Evolutionary conservation across 169 alveolate genomes (phyloP).

Genomic region (Plasmodium fragile): DNA sequence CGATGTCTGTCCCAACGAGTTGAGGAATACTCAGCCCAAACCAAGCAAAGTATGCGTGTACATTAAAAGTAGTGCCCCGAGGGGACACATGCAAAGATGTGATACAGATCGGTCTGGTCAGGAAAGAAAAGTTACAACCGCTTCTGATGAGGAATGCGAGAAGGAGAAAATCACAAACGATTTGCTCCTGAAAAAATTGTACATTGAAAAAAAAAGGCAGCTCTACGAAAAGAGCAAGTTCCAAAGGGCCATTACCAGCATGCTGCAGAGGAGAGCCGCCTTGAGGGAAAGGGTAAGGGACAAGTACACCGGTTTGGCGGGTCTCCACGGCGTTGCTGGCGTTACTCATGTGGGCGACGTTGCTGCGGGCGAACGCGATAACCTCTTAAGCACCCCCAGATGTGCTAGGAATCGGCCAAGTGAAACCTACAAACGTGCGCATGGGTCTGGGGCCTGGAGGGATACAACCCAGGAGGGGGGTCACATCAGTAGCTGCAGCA

Average conservation of each 20-base stretch:
- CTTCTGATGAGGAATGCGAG: background rate
- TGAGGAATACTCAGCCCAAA: background rate
- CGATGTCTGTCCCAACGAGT: background rate
- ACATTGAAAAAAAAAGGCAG: constrained; percentile 8
- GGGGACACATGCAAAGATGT: background rate
- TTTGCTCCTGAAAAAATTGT: constrained; percentile 13
- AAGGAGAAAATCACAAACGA: constrained; percentile 37
- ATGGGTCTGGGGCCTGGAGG: background rate
- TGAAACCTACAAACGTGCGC: background rate
- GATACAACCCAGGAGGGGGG: background rate
- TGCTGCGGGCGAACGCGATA: background rate
- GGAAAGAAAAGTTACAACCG: background rate
- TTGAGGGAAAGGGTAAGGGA: background rate
- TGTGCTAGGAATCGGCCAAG: background rate
- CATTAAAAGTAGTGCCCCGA: background rate
- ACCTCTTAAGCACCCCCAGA: background rate
- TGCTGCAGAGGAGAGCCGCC: background rate
- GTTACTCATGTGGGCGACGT: background rate
- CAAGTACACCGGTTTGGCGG: background rate
- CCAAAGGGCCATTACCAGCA: constrained; percentile 1
- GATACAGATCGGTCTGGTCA: background rate
- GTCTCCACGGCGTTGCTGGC: background rate
- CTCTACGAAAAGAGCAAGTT: constrained; percentile 14
- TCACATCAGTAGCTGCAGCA: background rate
- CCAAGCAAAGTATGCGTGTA: background rate